Conservation (phyloP, 176 grass and related monocot genomes). For the Urochloa ruziziensis region DNA sequence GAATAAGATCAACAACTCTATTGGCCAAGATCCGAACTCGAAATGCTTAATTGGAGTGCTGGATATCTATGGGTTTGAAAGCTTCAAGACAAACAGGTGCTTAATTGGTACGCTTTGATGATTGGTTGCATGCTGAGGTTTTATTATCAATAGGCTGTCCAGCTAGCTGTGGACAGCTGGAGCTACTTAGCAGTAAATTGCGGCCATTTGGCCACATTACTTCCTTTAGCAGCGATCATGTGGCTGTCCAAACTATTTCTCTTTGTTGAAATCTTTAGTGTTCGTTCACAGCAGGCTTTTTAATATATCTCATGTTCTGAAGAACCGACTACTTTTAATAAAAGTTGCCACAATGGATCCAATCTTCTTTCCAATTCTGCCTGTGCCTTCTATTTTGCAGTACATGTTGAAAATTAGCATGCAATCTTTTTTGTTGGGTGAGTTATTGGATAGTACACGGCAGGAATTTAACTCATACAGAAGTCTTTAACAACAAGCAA, state of each 20-base stretch:
- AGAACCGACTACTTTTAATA: constrained; percentile 1
- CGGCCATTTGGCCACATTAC: background rate
- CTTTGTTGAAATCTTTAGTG: background rate
- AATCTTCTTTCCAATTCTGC: background rate
- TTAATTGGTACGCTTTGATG: constrained; percentile 64
- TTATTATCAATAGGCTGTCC: constrained; percentile 3
- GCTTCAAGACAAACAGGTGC: constrained; percentile 99
- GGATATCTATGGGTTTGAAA: constrained; percentile 99
- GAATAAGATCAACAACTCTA: constrained; percentile 92
- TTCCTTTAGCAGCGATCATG: background rate
- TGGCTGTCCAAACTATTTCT: background rate
- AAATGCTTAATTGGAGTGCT: constrained; percentile 93
- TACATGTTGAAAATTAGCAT: background rate
- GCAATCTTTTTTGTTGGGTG: background rate
- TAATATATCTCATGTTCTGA: constrained; percentile 6
- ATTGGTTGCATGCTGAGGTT: constrained; percentile 30
- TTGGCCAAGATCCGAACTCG: constrained; percentile 96
- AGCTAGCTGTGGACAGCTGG: background rate
- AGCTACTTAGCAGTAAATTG: background rate
- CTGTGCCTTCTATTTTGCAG: constrained; percentile 12
- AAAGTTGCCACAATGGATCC: background rate
- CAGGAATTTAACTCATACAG: background rate
- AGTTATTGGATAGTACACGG: constrained; percentile 22
- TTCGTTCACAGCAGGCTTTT: constrained; percentile 2
- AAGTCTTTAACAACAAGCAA: background rate